Conservation (phyloP, 139 green algal species). For the Yamagishiella unicocca region DNA sequence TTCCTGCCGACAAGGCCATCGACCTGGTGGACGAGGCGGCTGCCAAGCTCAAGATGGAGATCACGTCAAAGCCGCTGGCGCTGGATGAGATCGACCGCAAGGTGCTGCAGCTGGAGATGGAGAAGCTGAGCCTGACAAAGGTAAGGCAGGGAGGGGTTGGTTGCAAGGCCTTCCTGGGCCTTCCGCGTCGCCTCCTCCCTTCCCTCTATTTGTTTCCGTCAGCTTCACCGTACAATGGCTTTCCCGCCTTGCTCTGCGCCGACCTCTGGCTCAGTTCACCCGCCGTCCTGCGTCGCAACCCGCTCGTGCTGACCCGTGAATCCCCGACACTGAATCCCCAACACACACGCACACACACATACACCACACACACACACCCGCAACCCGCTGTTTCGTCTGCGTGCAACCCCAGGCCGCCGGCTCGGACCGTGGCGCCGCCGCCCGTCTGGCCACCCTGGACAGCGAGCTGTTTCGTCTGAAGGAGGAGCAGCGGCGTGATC, state of each 20-base stretch:
- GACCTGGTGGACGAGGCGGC: constrained; percentile 97
- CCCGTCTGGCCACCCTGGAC: constrained; percentile 84
- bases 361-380: neutral
- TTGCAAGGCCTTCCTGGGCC: neutral
- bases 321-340: neutral
- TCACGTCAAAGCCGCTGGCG: constrained; percentile 95
- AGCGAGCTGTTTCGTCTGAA: constrained; percentile 84
- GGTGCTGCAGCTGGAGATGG: constrained; percentile 92
- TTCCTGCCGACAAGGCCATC: constrained; percentile 75
- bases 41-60: constrained; percentile 99
- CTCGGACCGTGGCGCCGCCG: constrained; percentile 75
- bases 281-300: neutral
- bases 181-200: neutral
- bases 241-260: neutral
- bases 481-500: constrained; percentile 81
- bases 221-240: neutral
- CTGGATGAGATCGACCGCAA: constrained; percentile 97
- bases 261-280: neutral
- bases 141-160: neutral
- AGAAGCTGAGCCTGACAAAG: constrained; percentile 72
- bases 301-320: neutral
- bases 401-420: constrained; percentile 72
- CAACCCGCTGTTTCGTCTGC: neutral
- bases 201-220: neutral
- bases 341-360: neutral